Percentiles rank a stretch among this genome's conserved stretches.
Evolutionary conservation across 768 basidiomycete genomes (phyloP).

Genomic region (Boletus sp.): DNA sequence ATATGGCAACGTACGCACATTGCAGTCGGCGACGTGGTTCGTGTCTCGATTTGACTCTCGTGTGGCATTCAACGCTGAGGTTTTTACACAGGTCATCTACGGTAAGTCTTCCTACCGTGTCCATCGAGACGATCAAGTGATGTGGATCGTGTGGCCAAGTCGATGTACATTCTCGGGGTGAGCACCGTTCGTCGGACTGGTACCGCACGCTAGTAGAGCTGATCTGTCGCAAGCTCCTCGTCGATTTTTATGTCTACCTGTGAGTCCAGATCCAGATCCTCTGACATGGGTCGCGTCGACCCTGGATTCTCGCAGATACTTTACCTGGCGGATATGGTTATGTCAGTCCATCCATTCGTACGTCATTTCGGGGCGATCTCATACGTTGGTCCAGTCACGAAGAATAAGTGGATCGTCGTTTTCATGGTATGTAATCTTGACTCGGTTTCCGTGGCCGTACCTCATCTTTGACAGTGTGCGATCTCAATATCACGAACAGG

Average conservation of each 20-base stretch:
- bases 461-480: slow-evolving; percentile 6
- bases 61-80: background rate
- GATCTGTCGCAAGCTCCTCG: slow-evolving; percentile 17
- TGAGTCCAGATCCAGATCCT: background rate
- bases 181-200: background rate
- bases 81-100: slow-evolving; percentile 10
- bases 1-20: slow-evolving; percentile 9
- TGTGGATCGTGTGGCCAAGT: slow-evolving; percentile 1
- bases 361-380: background rate
- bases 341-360: slow-evolving; percentile 13
- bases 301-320: slow-evolving; percentile 16
- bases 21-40: slow-evolving; percentile 21
- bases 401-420: slow-evolving; percentile 11
- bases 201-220: background rate
- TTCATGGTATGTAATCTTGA: slow-evolving; percentile 17
- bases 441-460: background rate
- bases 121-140: background rate
- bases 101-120: slow-evolving; percentile 11
- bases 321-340: slow-evolving; percentile 31
- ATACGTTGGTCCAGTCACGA: slow-evolving; percentile 14
- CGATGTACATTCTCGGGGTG: slow-evolving; percentile 24
- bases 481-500: slow-evolving; percentile 25
- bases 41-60: slow-evolving; percentile 1
- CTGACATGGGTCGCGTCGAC: background rate
- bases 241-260: slow-evolving; percentile 30